These are phyloP conservation scores for Trichoderma guizhouense DNA, from an alignment of 2,329 filamentous ascomycete species.

Conservation along the genomic window DNA sequence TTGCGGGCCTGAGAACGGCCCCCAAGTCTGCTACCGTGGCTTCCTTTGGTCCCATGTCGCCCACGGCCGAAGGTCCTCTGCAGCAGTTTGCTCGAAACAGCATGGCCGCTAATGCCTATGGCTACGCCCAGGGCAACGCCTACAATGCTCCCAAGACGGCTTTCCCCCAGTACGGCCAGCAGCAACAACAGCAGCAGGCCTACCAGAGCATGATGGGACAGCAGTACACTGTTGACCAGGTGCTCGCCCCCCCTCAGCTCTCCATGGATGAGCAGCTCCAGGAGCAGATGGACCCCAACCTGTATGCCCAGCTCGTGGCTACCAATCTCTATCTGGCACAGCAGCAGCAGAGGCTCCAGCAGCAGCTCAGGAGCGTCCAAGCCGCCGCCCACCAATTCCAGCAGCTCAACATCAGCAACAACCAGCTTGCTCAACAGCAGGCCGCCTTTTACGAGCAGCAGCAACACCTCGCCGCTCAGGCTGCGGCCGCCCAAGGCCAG, in stretches of 20 bases:
- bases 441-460: constrained; percentile 33
- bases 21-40: constrained; percentile 78
- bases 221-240: constrained; percentile 79
- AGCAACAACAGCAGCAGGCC: constrained; percentile 23
- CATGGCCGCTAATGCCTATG: constrained; percentile 44
- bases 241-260: constrained; percentile 78
- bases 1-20: constrained; percentile 88
- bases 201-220: constrained; percentile 37
- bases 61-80: constrained; percentile 37
- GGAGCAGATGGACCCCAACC: constrained; percentile 75
- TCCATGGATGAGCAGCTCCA: constrained; percentile 67
- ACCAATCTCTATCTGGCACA: constrained; percentile 91
- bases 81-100: constrained; percentile 45
- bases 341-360: constrained; percentile 91
- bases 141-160: constrained; percentile 57
- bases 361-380: constrained; percentile 83
- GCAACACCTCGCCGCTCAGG: constrained; percentile 38
- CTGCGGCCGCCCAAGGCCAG: constrained; percentile 56
- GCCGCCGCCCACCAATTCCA: constrained; percentile 80
- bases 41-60: constrained; percentile 67
- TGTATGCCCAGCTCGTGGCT: constrained; percentile 85
- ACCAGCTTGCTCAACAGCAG: constrained; percentile 43
- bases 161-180: constrained; percentile 46
- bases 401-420: constrained; percentile 64
- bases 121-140: constrained; percentile 40